A percentile compares a stretch with the other conserved stretches of the same genome.
These are phyloP conservation scores for Cryptococcus jaspeensis DNA, from an alignment of 1,284 basidiomycete genomes.

Conservation along the genomic window DNA sequence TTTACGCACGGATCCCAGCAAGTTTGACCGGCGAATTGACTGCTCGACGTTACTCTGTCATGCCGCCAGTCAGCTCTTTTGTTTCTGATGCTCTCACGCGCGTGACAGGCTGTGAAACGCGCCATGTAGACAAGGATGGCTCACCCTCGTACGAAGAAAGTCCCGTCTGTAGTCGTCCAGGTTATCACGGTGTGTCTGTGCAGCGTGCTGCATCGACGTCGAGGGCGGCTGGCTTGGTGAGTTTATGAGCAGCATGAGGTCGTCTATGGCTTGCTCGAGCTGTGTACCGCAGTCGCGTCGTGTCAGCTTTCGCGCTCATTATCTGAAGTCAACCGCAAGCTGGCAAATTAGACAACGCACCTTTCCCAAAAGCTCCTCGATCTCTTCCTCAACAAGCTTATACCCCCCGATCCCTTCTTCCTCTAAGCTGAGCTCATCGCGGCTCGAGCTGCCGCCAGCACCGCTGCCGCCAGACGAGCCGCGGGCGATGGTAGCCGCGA, in stretches of 20 bases:
- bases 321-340: not conserved
- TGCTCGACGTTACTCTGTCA: slow-evolving; percentile 66
- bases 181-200: slow-evolving; percentile 86
- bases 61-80: not conserved
- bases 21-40: slow-evolving; percentile 79
- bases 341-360: slow-evolving; percentile 52
- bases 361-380: slow-evolving; percentile 84
- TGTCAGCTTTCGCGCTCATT: not conserved
- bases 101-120: not conserved
- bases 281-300: slow-evolving; percentile 37
- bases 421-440: slow-evolving; percentile 36
- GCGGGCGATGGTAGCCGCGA: slow-evolving; percentile 71
- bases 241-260: slow-evolving; percentile 65
- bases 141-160: slow-evolving; percentile 75
- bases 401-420: slow-evolving; percentile 69
- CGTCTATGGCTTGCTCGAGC: slow-evolving; percentile 80
- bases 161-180: slow-evolving; percentile 85
- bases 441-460: slow-evolving; percentile 20
- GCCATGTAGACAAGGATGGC: slow-evolving; percentile 16
- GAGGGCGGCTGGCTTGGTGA: slow-evolving; percentile 73
- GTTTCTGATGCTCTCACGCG: not conserved
- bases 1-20: slow-evolving; percentile 87
- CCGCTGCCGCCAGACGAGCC: slow-evolving; percentile 15
- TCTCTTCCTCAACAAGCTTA: slow-evolving; percentile 71
- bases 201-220: slow-evolving; percentile 79